Base-by-base conservation (phyloP, 2,329 filamentous ascomycete genomes). In the Hypoxylon sp. region DNA sequence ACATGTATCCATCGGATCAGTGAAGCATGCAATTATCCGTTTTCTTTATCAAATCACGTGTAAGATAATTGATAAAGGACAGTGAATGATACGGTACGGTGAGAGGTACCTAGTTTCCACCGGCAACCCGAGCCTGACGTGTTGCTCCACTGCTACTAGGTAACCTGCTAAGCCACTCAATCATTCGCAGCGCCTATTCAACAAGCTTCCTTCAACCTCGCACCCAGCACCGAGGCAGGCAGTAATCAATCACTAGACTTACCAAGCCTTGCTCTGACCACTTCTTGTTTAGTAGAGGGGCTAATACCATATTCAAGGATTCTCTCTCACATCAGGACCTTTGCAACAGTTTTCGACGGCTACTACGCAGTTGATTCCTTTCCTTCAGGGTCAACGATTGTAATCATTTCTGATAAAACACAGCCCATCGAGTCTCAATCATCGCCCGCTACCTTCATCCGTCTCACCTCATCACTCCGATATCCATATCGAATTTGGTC, bases 371-470 rank as follows among this genome's bases (percentile, higher is more conserved):
- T 59, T 50, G 53, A 55, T 62, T 63, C 34, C 14, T n/a, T 39
- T 39, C 56, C 25, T 32, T 45, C 30, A 27, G 48, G 27, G 50
- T 48, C 48, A 54, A 61, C 64, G 50, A 65, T 63, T 62, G 46
- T 63, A 58, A 57, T 63, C 54, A 54, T 45, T 67, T 51, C 63
- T 67, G 70, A 74, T 71, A 74, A 74, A 68, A 67, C 62, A 71
- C 55, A 65, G 56, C 67, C 53, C 59, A 53, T 70, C 61, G 45
- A 59, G 56, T 60, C 60, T 54, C 52, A 55, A 50, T 48, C 53
- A 61, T 51, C 56, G 34, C 63, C 45, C 34, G 51, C 41, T 52
- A 23, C 46, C 53, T 47, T 29, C 48, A n/a, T 29, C 48, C 53
- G 57, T 56, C 51, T 47, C 30, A 11, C 39, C 34, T 34, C 39